A percentile compares a stretch with the other conserved stretches of the same genome.
These are phyloP conservation scores for Cutaneotrichosporon spelunceum DNA, from an alignment of 1,284 basidiomycete species.

Conservation along the genomic window DNA sequence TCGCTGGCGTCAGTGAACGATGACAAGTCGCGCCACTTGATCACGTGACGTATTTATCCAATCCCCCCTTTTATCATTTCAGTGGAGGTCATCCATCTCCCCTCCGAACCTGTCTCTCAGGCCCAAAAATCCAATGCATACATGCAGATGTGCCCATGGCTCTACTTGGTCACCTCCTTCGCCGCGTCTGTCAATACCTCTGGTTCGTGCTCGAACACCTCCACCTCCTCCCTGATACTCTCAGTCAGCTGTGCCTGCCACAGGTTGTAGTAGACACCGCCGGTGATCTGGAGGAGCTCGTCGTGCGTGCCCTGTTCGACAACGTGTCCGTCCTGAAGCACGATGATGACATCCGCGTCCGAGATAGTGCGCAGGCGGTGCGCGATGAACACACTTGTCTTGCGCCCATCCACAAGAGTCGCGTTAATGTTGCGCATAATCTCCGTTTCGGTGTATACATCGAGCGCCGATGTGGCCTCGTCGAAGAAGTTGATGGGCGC, in stretches of 20 bases:
- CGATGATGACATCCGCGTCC: constrained; percentile 86
- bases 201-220: constrained; percentile 13
- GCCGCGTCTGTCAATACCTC: constrained; percentile 13
- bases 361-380: constrained; percentile 86
- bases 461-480: constrained; percentile 95
- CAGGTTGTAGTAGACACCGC: constrained; percentile 76
- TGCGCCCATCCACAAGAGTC: constrained; percentile 67
- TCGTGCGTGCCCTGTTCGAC: constrained; percentile 91
- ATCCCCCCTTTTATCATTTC: neutral
- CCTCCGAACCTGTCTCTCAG: neutral
- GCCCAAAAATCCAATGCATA: neutral
- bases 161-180: constrained; percentile 10
- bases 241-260: constrained; percentile 72
- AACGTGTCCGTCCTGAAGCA: constrained; percentile 77
- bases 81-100: neutral
- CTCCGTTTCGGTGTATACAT: constrained; percentile 90
- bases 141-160: neutral
- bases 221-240: constrained; percentile 30
- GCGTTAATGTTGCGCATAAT: constrained; percentile 91
- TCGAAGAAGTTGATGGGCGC: constrained; percentile 96
- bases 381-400: constrained; percentile 94
- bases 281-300: constrained; percentile 63
- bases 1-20: constrained; percentile 18
- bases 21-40: constrained; percentile 27
- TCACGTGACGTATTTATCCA: neutral